Evolutionary conservation across 768 basidiomycete species (phyloP).

Genomic region (Trametes punicea): DNA sequence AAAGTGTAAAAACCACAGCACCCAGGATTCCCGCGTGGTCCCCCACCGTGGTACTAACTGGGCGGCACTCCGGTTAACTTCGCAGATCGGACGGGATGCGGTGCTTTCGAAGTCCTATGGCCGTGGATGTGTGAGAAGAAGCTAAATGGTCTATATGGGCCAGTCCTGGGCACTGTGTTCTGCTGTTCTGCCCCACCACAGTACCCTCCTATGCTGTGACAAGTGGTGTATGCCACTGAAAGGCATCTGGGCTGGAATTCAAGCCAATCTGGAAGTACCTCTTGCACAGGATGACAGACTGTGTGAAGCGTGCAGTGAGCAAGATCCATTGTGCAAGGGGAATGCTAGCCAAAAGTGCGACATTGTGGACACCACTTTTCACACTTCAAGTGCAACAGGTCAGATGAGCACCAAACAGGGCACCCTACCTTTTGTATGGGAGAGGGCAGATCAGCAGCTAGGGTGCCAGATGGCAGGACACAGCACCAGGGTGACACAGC

Average conservation of each 20-base stretch:
- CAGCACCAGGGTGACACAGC: not conserved
- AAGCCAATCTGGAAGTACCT: not conserved
- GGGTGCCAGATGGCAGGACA: constrained; percentile 7
- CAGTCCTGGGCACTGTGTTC: not conserved
- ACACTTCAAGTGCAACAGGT: constrained; percentile 21
- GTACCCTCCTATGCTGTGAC: too few species aligned
- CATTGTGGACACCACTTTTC: constrained; percentile 30
- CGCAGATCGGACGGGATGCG: constrained; percentile 61
- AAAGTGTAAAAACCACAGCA: constrained; percentile 41
- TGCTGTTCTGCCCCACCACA: too few species aligned
- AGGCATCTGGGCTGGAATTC: too few species aligned
- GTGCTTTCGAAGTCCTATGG: constrained; percentile 43
- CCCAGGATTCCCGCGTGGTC: constrained; percentile 51
- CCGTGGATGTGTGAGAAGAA: constrained; percentile 25
- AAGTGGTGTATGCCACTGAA: too few species aligned
- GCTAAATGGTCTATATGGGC: not conserved
- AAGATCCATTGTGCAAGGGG: not conserved
- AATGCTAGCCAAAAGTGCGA: constrained; percentile 16
- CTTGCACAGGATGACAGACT: not conserved
- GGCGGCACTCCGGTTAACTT: constrained; percentile 61
- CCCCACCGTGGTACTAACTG: constrained; percentile 65
- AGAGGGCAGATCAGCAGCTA: constrained; percentile 19
- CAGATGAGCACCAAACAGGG: constrained; percentile 25
- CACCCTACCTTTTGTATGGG: constrained; percentile 28
- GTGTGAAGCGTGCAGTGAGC: not conserved